Evolutionary conservation across 2,329 filamentous ascomycete genomes (phyloP), one percentile per base, ranked within the genome.

Genomic region (Cordyceps farinosa): DNA sequence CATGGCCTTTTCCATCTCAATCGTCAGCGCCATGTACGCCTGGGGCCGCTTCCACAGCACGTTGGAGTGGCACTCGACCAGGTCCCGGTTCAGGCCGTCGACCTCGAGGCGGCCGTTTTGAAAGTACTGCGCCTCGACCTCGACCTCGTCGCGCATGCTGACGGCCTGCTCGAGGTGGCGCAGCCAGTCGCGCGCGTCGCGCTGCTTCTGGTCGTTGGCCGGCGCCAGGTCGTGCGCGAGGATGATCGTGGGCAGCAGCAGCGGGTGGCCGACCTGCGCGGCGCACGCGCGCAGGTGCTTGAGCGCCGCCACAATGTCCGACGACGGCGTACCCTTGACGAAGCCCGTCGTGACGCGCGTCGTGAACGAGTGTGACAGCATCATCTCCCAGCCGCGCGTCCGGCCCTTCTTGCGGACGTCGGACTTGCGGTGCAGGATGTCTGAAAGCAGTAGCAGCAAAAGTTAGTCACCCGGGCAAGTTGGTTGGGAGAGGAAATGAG

Each of bases 361-460:
- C 13, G 73, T 76, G 73, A 87, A 82, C 53, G 78, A 80, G 72
- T 88, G 78, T 3, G 84, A 86, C 44, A 88, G 79, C 77, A 86
- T 85, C 62, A 87, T 77, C 74, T 88, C 86, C 84, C 84, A 88
- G 51, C 86, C 86, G 62, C 86, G 82, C 17, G 85, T 88, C 69
- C 79, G 80, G 65, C 84, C 85, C 74, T 84, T 87, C 71, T 88
- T 88, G 57, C 84, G 82, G 40, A 88, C 85, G 69, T 88, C 85
- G n/a, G 83, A 86, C 73, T 88, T 88, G 67, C 86, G 82, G 70
- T 85, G 86, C 64, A 88, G 80, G 67, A 88, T 83, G 69, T 88
- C 82, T 84, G 63, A 15, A 3, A 29, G n/a, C 15, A 32, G 30
- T 51, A 51, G 47, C 6, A n/a, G n/a, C 6, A 2, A 10, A 5